phyloP scores from a whole-genome alignment of 805 yeast species.

The Metschnikowia colocasiae region DNA sequence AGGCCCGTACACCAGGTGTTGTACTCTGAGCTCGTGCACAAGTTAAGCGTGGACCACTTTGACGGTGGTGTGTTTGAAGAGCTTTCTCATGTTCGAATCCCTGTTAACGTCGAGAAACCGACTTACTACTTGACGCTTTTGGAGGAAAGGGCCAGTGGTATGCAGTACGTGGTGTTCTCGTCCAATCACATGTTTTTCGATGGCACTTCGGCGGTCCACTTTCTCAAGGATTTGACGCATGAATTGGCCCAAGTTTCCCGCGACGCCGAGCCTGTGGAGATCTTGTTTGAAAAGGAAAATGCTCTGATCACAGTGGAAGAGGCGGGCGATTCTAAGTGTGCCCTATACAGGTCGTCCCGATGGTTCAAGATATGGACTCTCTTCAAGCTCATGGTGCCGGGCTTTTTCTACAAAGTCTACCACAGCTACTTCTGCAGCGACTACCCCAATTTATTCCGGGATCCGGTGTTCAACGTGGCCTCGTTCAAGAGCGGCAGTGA shows the following conservation, averaged over 20 bases:
- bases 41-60: background rate
- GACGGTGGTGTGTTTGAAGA: constrained; percentile 5
- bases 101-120: constrained; percentile 10
- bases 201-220: constrained; percentile 13
- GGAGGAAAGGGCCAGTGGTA: constrained; percentile 1
- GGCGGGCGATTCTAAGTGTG: constrained; percentile 3
- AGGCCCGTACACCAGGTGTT: constrained; percentile 6
- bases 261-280: background rate
- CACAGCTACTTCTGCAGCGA: background rate
- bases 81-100: constrained; percentile 5
- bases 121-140: constrained; percentile 7
- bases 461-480: constrained; percentile 9
- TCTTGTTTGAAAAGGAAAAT: constrained; percentile 5
- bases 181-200: constrained; percentile 16
- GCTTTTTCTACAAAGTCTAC: background rate
- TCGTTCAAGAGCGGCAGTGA: constrained; percentile 8
- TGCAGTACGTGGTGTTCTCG: constrained; percentile 10
- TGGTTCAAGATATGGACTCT: constrained; percentile 1
- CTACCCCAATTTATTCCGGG: constrained; percentile 9
- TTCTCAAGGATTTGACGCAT: constrained; percentile 11
- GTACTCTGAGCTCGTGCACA: constrained; percentile 11
- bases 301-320: background rate
- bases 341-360: constrained; percentile 5
- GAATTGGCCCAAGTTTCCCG: background rate
- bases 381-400: constrained; percentile 3